Evolutionary conservation across 306 rosid genomes (phyloP), one percentile per base, ranked within the genome.

Genomic region (Glycine soja): DNA sequence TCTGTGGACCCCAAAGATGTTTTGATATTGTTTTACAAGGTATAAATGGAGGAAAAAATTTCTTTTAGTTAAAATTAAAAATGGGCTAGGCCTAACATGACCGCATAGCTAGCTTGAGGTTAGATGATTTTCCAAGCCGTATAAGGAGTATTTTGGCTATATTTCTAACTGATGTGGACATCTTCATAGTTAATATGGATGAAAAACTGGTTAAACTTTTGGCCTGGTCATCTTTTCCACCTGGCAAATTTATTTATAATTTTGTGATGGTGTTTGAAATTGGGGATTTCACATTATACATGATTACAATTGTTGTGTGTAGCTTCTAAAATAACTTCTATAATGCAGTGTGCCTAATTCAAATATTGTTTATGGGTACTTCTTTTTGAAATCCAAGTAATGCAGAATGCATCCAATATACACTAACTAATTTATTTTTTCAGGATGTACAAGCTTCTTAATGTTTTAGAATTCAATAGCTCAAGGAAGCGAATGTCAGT

Each of bases 401-500:
- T 63, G 53, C 13, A 40, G 58, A 75, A 56, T 34, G 40, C 36
- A 34, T 66, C n/a, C 43, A 6, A 15, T 70, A 8, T 58, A 68
- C 51, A 77, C 59, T 46, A 18, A 75, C 66, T 40, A 11, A 13
- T 67, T 85, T 67, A 0, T 1, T 74, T 81, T 85, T 82, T 76
- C 93, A 96, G 98, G 90, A 56, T 40, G 1, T 96, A 89, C 84
- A 80, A 87, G 56, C 90, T 96, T 74, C 90, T 24, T 24, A 24
- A 8, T 59, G 43, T 38, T 38, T 38, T 38, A 38, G 43, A 38
- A 38, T 38, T 38, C 43, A 38, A 38, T 38, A 38, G 6, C 43
- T 38, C 43, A 38, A 38, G 43, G 43, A 68, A 46, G 75, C 69
- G 40, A 75, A 96, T 96, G 99, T 96, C 99, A 50, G 99, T 93